Percentiles rank a stretch among this genome's conserved stretches.
phyloP scores from a whole-genome alignment of 345 rosid species.

The Gossypium herbaceum region DNA sequence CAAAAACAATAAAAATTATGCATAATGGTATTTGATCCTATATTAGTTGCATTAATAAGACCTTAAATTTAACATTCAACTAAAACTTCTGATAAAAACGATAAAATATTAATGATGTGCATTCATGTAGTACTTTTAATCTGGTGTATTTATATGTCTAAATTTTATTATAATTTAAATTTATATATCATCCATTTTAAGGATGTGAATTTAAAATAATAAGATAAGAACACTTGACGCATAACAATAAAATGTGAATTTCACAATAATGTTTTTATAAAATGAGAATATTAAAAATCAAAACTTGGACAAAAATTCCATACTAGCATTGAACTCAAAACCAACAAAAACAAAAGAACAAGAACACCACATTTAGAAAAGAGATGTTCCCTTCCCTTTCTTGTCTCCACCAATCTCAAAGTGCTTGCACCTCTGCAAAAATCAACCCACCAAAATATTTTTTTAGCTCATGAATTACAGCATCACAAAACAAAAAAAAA shows the following conservation, averaged over 20 bases:
- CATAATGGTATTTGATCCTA: too few relatives aligned
- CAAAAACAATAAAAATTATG: too few relatives aligned
- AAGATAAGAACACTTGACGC: not conserved
- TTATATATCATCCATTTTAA: not conserved
- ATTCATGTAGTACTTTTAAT: too few relatives aligned
- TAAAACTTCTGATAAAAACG: too few relatives aligned
- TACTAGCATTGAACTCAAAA: not conserved
- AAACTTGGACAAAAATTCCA: not conserved
- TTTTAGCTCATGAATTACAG: not conserved
- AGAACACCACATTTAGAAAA: slow-evolving; percentile 33
- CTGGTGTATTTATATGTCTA: too few relatives aligned
- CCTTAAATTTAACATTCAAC: too few relatives aligned
- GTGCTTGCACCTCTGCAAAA: slow-evolving; percentile 70
- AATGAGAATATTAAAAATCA: not conserved
- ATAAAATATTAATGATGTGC: too few relatives aligned
- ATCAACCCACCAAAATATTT: not conserved
- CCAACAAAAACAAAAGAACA: not conserved
- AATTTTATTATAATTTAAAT: too few relatives aligned
- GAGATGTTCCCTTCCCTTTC: slow-evolving; percentile 76
- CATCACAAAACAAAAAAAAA: not conserved
- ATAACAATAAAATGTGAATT: not conserved
- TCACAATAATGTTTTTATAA: not conserved
- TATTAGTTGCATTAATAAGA: too few relatives aligned
- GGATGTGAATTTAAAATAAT: not conserved
- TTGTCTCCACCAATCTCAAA: slow-evolving; percentile 80